Evolutionary conservation across 495 filamentous ascomycete genomes (phyloP), one percentile per base, ranked within the genome.

Genomic region (Aspergillus indologenus): DNA sequence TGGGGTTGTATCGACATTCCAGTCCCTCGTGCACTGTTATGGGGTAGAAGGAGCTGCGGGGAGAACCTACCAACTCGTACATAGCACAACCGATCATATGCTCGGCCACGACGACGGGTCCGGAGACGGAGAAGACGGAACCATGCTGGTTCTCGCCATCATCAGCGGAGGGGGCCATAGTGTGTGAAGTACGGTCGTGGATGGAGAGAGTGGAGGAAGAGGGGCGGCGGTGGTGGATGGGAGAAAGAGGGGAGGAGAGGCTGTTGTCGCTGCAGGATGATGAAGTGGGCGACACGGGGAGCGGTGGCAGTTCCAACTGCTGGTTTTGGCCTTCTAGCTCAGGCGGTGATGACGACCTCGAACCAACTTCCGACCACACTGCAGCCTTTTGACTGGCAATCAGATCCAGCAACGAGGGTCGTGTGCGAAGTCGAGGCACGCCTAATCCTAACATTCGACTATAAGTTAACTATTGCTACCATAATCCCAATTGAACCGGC

Each of bases 71-170:
- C 84, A 99, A 79, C 79, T 99, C 94, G 82, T 99, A 97, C 95
- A 99, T 98, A 68, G 94, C 92, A 86, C 94, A 95, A 70, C 94
- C 94, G 69, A 92, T 89, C 92, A 98, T 96, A 73, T 97, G 86
- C 80, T 98, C 92, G 70, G 95, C 94, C 65, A 98, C 86, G 63
- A 98, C 87, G 78, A 99, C 94, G 65, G 94, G 95, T 54, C 92
- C 94, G 68, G 67, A 69, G 58, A 75, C 68, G 56, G 71, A 81
- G 64, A 79, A 80, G 71, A 82, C 74, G 56, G 73, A 62, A 66
- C 86, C 87, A 80, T 85, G 75, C 59, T 83, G 73, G 11, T 78
- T 70, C 56, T 85, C 81, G 47, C 76, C 79, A 59, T 65, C 71
- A 58, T 77, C 54, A 34, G 58, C 34, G 45, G 59, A 80, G 61